Evolutionary conservation across 2,329 filamentous ascomycete genomes (phyloP).

Genomic region (Xylariaceae sp.): DNA sequence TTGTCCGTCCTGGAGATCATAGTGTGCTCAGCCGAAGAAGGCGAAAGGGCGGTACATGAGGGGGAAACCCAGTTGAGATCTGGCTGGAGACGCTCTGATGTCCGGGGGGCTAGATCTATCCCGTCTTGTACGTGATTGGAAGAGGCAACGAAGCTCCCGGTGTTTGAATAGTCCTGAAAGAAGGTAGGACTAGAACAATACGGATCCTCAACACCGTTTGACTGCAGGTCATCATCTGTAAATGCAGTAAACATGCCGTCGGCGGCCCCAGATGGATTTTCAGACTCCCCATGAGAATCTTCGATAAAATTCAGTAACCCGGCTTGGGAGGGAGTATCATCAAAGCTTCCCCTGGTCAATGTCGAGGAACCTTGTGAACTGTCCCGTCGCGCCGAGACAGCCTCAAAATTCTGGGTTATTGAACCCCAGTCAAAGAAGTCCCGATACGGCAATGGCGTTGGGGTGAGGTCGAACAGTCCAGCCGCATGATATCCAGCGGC

Average conservation of each 20-base stretch:
- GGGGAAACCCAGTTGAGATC: background rate
- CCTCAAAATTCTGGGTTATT: background rate
- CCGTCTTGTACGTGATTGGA: background rate
- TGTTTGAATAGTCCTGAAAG: background rate
- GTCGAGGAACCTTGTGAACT: background rate
- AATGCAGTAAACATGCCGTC: background rate
- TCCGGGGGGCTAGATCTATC: background rate
- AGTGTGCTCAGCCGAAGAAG: slow-evolving; percentile 16
- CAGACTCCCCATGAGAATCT: background rate
- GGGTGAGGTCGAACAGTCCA: background rate
- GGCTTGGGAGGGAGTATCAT: background rate
- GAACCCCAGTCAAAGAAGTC: background rate
- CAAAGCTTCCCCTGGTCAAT: background rate
- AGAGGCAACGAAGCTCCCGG: background rate
- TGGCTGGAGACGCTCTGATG: background rate
- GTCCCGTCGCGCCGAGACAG: background rate
- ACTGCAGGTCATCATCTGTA: background rate
- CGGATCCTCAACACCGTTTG: background rate
- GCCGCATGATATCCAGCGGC: background rate
- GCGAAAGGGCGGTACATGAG: slow-evolving; percentile 8
- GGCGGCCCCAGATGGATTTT: background rate
- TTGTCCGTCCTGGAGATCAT: slow-evolving; percentile 37
- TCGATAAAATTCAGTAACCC: background rate
- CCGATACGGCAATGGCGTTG: background rate
- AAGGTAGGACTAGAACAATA: background rate